phyloP scores from a whole-genome alignment of 345 rosid species.

The Euclidium syriacum region DNA sequence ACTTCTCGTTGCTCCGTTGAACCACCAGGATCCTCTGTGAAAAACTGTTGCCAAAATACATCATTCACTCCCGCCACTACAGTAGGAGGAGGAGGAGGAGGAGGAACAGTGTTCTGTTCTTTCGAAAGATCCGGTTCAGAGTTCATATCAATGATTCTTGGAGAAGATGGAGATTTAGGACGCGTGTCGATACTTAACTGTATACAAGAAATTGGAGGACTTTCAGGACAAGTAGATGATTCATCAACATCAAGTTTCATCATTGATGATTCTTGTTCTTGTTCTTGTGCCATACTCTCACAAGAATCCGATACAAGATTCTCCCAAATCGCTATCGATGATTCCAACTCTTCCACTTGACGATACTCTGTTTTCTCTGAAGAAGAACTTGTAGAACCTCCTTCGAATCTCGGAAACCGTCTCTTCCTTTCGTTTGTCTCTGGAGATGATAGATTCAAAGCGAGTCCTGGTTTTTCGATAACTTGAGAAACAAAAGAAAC shows the following conservation, averaged over 20 bases:
- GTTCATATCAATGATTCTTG: slow-evolving; percentile 68
- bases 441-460: slow-evolving; percentile 43
- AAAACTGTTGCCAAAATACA: slow-evolving; percentile 91
- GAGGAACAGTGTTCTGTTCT: slow-evolving; percentile 3
- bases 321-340: slow-evolving; percentile 79
- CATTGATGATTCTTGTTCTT: slow-evolving; percentile 29
- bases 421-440: slow-evolving; percentile 77
- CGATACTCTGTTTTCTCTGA: slow-evolving; percentile 42
- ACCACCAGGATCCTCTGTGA: slow-evolving; percentile 93
- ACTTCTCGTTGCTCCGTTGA: slow-evolving; percentile 56
- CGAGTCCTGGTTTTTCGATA: slow-evolving; percentile 68
- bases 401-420: slow-evolving; percentile 52
- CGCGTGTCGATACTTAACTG: slow-evolving; percentile 47
- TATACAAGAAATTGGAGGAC: slow-evolving; percentile 55
- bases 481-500: slow-evolving; percentile 46
- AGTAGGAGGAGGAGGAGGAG: slow-evolving; percentile 18
- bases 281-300: slow-evolving; percentile 33
- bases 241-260: slow-evolving; percentile 56
- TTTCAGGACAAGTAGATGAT: slow-evolving; percentile 64
- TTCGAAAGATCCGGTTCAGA: slow-evolving; percentile 50
- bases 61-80: slow-evolving; percentile 72
- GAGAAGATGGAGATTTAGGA: slow-evolving; percentile 46
- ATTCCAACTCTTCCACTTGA: slow-evolving; percentile 55
- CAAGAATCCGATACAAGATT: slow-evolving; percentile 42
- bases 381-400: slow-evolving; percentile 33